phyloP scores from a whole-genome alignment of 805 yeast genomes.

The Yarrowia keelungensis region DNA sequence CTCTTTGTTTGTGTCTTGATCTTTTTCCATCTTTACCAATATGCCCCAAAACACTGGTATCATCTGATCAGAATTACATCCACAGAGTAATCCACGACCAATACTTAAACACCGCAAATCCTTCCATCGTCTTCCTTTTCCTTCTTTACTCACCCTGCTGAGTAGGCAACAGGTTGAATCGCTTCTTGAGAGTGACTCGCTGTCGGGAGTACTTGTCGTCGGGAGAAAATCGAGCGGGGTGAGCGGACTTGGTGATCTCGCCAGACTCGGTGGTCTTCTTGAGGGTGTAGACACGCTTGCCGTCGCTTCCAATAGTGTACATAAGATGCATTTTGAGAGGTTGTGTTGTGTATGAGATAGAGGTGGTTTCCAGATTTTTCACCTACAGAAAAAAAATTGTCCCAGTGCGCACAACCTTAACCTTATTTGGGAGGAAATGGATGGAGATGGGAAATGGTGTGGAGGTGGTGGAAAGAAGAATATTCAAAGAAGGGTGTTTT shows the following conservation, averaged over 20 bases:
- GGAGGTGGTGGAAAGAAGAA: too few relatives aligned
- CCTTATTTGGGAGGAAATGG: not conserved
- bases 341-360: conserved; percentile 8
- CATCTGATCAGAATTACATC: not conserved
- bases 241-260: conserved; percentile 97
- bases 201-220: conserved; percentile 99
- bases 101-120: too few relatives aligned
- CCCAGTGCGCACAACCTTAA: conserved; percentile 35
- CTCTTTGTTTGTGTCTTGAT: not conserved
- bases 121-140: too few relatives aligned
- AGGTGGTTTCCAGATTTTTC: conserved; percentile 11
- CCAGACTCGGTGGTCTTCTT: conserved; percentile 82
- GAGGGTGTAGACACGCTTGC: conserved; percentile 94
- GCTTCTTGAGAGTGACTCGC: conserved; percentile 96
- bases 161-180: conserved; percentile 87
- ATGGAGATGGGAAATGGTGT: not conserved
- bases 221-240: conserved; percentile 99
- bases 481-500: too few relatives aligned
- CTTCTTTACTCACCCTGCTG: conserved; percentile 56
- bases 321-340: conserved; percentile 84
- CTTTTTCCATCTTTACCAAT: not conserved
- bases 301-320: conserved; percentile 95
- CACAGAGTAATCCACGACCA: too few relatives aligned
- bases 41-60: not conserved
- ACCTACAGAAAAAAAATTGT: conserved; percentile 25